phyloP scores from a whole-genome alignment of 129 eudicot species.

The Helichrysum umbraculigerum region DNA sequence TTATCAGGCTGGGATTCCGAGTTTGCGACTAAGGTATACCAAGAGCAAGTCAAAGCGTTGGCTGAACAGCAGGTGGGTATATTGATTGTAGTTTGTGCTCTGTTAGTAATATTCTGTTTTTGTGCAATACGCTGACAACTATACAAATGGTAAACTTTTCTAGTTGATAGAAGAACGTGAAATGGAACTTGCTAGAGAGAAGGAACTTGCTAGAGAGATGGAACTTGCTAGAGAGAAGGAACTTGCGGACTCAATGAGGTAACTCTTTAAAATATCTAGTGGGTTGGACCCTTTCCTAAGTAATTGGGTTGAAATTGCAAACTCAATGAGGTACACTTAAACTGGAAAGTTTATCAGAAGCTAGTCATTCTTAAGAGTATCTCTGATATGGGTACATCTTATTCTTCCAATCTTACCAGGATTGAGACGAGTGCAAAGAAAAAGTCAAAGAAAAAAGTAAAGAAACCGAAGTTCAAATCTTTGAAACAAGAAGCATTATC shows the following conservation, averaged over 20 bases:
- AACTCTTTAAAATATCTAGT: conserved; percentile 7
- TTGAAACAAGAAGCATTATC: conserved; percentile 72
- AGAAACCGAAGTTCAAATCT: conserved; percentile 93
- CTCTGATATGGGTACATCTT: conserved; percentile 12
- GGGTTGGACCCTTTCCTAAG: background rate
- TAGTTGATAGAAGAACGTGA: conserved; percentile 89
- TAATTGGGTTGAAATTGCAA: background rate
- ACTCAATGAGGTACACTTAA: background rate
- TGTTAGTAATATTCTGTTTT: background rate
- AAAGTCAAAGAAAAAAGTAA: conserved; percentile 85
- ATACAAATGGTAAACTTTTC: background rate
- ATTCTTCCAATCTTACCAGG: conserved; percentile 41
- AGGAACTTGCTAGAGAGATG: conserved; percentile 32
- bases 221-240: conserved; percentile 10
- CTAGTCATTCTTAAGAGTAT: background rate
- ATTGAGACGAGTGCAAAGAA: conserved; percentile 44
- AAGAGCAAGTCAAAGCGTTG: conserved; percentile 88
- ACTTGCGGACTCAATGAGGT: conserved; percentile 59
- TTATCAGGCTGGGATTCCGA: conserved; percentile 97
- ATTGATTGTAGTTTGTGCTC: conserved; percentile 1
- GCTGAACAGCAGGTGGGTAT: conserved; percentile 81
- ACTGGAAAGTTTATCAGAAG: background rate
- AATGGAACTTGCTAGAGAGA: conserved; percentile 77
- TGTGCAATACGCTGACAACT: background rate
- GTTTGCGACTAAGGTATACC: conserved; percentile 85